Conservation (phyloP, 164 flowering plant species). For the Nymphaea colorata region DNA sequence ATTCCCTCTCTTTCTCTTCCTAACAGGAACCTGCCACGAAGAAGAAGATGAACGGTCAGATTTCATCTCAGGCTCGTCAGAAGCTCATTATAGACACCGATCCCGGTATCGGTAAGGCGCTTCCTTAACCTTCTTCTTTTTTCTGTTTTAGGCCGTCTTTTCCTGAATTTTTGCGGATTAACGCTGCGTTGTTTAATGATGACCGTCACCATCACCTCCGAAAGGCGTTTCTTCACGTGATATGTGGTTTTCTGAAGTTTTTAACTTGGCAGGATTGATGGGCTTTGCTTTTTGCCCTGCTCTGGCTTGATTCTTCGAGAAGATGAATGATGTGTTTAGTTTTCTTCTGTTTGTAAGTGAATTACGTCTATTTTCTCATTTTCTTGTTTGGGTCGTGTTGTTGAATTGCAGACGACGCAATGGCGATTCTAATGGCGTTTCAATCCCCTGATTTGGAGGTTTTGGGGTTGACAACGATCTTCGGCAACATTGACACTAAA, state of each 20-base stretch:
- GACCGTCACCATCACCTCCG: background rate
- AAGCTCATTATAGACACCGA: conserved; percentile 90
- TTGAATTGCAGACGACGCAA: conserved; percentile 63
- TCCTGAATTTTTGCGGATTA: background rate
- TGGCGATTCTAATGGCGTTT: conserved; percentile 97
- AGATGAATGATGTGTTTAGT: background rate
- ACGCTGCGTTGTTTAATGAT: background rate
- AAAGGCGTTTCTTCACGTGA: background rate
- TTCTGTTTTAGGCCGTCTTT: conserved; percentile 2
- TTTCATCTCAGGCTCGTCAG: conserved; percentile 2
- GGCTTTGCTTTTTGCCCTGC: background rate
- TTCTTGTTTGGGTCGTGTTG: background rate
- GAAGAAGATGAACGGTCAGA: background rate
- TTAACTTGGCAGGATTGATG: background rate
- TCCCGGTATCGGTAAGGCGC: conserved; percentile 70
- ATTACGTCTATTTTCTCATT: background rate
- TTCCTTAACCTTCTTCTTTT: background rate
- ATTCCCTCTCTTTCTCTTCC: background rate
- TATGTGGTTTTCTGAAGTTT: background rate
- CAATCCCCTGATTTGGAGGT: conserved; percentile 68
- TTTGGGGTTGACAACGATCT: conserved; percentile 81
- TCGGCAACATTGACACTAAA: conserved; percentile 73
- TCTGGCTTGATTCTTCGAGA: background rate
- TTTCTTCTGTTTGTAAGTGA: background rate
- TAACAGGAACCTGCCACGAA: background rate